Conservation (phyloP, 768 basidiomycete species). For the Postia placenta region DNA sequence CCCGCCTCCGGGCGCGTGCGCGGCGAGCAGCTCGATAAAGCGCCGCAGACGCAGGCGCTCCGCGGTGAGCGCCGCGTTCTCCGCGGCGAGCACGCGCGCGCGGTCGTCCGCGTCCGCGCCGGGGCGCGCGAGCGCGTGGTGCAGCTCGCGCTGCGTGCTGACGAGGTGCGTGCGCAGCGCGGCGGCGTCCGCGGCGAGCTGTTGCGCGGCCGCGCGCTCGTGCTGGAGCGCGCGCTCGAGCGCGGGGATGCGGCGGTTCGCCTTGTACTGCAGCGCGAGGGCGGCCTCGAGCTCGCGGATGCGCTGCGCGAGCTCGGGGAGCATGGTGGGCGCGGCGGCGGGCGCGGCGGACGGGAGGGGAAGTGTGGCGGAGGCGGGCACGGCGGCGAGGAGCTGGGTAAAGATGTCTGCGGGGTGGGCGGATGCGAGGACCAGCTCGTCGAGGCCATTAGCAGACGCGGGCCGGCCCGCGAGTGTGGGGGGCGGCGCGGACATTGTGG, state of each 20-base stretch:
- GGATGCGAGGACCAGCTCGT: constrained; percentile 5
- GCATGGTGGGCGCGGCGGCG: neutral
- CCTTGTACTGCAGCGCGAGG: neutral
- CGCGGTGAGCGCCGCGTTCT: constrained; percentile 8
- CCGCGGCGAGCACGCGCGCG: constrained; percentile 5
- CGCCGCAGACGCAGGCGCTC: constrained; percentile 11
- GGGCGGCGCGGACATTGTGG: constrained; percentile 9
- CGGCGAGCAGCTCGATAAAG: constrained; percentile 14
- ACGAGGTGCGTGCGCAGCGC: constrained; percentile 8
- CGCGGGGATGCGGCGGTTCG: neutral
- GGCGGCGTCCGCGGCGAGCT: constrained; percentile 5
- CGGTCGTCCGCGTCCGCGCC: neutral
- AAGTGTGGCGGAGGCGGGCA: constrained; percentile 2
- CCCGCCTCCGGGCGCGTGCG: constrained; percentile 12
- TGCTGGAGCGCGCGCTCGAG: constrained; percentile 5
- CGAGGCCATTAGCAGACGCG: constrained; percentile 10
- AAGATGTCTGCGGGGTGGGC: constrained; percentile 2
- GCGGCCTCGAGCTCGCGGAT: constrained; percentile 13
- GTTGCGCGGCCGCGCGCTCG: constrained; percentile 8
- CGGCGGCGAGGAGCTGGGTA: constrained; percentile 5
- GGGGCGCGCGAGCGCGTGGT: constrained; percentile 1
- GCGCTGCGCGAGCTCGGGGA: constrained; percentile 8
- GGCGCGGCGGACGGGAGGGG: neutral
- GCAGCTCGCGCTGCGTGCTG: constrained; percentile 8
- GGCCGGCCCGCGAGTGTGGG: constrained; percentile 7